Percentiles rank a stretch among this genome's conserved stretches.
These are phyloP conservation scores for Posidonia australis DNA, from an alignment of 106 monocot genomes.

Conservation along the genomic window DNA sequence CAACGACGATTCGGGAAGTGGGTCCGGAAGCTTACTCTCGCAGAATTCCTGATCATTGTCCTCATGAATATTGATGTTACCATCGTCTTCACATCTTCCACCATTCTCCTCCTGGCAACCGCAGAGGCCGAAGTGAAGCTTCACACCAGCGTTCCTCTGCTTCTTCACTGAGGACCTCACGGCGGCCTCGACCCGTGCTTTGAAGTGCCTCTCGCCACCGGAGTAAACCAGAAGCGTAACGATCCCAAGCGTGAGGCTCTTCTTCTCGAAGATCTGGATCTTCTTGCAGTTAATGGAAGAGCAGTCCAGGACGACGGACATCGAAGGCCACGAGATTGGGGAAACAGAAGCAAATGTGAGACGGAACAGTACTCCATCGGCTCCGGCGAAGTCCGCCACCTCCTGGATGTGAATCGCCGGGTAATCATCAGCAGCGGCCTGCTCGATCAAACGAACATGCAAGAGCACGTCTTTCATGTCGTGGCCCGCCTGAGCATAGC, in stretches of 20 bases:
- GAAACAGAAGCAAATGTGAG: constrained; percentile 61
- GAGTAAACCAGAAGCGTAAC: constrained; percentile 33
- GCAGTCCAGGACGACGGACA: constrained; percentile 56
- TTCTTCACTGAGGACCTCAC: constrained; percentile 52
- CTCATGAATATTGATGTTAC: constrained; percentile 14
- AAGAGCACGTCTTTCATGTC: constrained; percentile 79
- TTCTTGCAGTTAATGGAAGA: constrained; percentile 55
- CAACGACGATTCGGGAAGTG: constrained; percentile 41
- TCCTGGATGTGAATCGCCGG: constrained; percentile 62
- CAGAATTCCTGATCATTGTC: constrained; percentile 7
- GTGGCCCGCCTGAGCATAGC: constrained; percentile 78
- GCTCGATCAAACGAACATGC: constrained; percentile 58
- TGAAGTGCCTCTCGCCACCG: constrained; percentile 45
- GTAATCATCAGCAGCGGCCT: constrained; percentile 48
- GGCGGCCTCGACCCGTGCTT: constrained; percentile 40
- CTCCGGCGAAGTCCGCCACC: constrained; percentile 10
- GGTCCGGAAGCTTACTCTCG: constrained; percentile 32
- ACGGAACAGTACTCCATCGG: constrained; percentile 25
- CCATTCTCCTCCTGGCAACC: constrained; percentile 61
- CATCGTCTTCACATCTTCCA: constrained; percentile 20
- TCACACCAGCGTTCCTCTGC: constrained; percentile 45
- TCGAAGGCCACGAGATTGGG: constrained; percentile 70
- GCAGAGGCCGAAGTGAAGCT: constrained; percentile 82
- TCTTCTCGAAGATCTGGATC: constrained; percentile 91
- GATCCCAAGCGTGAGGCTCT: constrained; percentile 63